Evolutionary conservation across 2,329 filamentous ascomycete species (phyloP).

Genomic region (Botrytis tulipae): DNA sequence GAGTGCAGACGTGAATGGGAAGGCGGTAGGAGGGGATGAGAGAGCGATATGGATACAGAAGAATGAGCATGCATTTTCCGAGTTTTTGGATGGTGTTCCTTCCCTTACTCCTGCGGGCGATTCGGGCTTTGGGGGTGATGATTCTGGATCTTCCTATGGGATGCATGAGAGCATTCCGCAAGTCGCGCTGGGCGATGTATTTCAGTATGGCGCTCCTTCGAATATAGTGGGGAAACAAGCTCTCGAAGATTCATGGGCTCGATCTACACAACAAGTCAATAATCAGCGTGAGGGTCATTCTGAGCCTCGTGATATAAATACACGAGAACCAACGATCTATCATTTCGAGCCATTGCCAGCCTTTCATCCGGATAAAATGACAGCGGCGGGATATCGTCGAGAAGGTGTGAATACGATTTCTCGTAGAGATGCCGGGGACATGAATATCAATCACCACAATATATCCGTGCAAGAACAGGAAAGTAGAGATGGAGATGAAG

Average conservation of each 20-base stretch:
- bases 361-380: neutral
- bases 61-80: conserved; percentile 36
- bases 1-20: conserved; percentile 22
- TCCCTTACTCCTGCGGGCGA: neutral
- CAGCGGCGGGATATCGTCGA: too few relatives aligned
- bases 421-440: neutral
- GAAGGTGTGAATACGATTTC: too few relatives aligned
- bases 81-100: conserved; percentile 32
- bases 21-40: conserved; percentile 27
- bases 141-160: neutral
- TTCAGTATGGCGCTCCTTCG: neutral
- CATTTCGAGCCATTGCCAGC: neutral
- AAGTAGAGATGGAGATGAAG: conserved; percentile 43
- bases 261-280: neutral
- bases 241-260: neutral
- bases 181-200: neutral
- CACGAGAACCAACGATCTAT: neutral
- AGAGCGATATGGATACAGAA: conserved; percentile 30
- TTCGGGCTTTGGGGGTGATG: conserved; percentile 19
- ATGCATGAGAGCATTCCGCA: neutral
- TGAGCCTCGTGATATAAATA: neutral
- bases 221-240: neutral
- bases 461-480: conserved; percentile 27
- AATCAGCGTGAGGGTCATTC: neutral
- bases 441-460: too few relatives aligned